phyloP scores from a whole-genome alignment of 139 green algal species.

The Prasinococcaceae sp. region DNA sequence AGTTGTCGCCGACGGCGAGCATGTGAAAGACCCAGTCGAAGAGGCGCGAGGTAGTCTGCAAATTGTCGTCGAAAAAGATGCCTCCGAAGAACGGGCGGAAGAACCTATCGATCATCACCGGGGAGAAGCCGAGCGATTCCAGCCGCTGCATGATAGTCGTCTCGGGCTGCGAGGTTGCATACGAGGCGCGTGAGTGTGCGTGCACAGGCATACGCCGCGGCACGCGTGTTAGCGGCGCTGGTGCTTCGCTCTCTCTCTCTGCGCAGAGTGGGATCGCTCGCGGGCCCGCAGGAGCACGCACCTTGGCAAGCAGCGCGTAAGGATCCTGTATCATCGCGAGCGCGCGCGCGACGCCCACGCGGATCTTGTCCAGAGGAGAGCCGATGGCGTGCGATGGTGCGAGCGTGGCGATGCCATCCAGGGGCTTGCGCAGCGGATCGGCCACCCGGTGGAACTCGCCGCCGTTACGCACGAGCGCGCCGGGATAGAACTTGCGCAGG shows the following conservation, averaged over 20 bases:
- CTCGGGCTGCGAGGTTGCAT: conserved; percentile 57
- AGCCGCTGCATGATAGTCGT: conserved; percentile 27
- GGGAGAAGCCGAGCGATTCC: conserved; percentile 65
- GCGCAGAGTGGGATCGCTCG: no score
- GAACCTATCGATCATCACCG: conserved; percentile 76
- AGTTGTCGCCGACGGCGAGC: conserved; percentile 69
- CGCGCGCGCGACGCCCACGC: conserved; percentile 72
- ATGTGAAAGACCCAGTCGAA: conserved; percentile 93
- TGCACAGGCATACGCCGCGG: no score
- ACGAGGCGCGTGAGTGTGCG: no score
- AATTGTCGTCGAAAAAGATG: conserved; percentile 89
- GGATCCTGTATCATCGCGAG: no score
- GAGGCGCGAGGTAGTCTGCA: conserved; percentile 61
- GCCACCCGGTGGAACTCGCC: conserved; percentile 43
- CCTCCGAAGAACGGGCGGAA: conserved; percentile 93
- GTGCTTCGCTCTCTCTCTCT: no score
- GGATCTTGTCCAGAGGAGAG: conserved; percentile 54
- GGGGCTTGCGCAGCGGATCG: conserved; percentile 46
- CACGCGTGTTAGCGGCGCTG: no score
- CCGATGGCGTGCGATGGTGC: conserved; percentile 62
- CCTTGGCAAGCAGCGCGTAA: no score
- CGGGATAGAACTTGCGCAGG: conserved; percentile 81
- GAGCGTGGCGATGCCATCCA: conserved; percentile 59
- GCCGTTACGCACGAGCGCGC: conserved; percentile 57
- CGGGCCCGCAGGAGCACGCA: no score